These are phyloP conservation scores for Globisporangium radiosum DNA, from an alignment of 352 stramenopile species.

Conservation along the genomic window DNA sequence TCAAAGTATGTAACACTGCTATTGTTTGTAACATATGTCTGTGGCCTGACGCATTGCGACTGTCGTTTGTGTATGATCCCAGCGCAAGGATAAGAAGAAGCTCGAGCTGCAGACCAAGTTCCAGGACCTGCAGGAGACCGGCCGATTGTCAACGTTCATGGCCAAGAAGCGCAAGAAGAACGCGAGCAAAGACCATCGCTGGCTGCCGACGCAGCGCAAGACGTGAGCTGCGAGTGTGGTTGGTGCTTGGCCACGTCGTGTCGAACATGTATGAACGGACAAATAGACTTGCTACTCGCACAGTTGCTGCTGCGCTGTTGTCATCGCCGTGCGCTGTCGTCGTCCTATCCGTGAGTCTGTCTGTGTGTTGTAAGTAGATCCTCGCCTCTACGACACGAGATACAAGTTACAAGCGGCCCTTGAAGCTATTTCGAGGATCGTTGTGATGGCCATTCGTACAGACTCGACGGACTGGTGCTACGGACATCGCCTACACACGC, in stretches of 20 bases:
- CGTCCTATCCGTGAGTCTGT: too few relatives aligned
- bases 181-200: constrained; percentile 89
- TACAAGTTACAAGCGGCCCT: too few relatives aligned
- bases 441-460: neutral
- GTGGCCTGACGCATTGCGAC: neutral
- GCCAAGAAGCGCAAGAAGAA: constrained; percentile 93
- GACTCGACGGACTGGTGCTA: neutral
- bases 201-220: constrained; percentile 84
- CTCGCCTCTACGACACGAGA: too few relatives aligned
- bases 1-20: constrained; percentile 45
- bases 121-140: constrained; percentile 82
- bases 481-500: neutral
- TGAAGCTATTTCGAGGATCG: too few relatives aligned
- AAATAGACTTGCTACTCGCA: too few relatives aligned
- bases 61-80: neutral
- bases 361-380: too few relatives aligned
- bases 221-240: constrained; percentile 6
- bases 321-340: too few relatives aligned
- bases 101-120: constrained; percentile 89
- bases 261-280: too few relatives aligned
- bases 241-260: too few relatives aligned
- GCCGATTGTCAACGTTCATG: constrained; percentile 90
- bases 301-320: too few relatives aligned
- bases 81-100: constrained; percentile 90
- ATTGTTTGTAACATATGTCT: neutral